Conservation (phyloP, 2,329 filamentous ascomycete species). For the Xylariaceae sp. region DNA sequence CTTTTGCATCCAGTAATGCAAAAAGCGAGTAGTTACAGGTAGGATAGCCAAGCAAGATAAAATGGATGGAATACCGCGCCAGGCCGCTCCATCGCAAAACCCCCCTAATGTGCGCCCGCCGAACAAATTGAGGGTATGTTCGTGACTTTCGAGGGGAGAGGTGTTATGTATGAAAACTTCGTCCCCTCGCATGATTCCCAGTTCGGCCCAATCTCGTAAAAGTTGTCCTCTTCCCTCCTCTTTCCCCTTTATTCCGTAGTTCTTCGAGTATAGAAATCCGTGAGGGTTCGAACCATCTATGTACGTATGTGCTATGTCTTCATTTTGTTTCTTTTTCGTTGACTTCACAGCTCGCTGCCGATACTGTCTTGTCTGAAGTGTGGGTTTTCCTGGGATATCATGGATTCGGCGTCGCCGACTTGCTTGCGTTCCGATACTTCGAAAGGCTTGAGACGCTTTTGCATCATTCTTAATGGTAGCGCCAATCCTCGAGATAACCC, state of each 20-base stretch:
- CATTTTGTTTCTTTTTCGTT: not conserved
- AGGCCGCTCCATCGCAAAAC: not conserved
- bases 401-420: slow-evolving; percentile 69
- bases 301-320: not conserved
- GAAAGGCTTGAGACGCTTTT: slow-evolving; percentile 62
- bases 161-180: not conserved
- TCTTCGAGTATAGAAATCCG: not conserved
- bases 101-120: no score
- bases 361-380: slow-evolving; percentile 17
- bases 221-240: not conserved
- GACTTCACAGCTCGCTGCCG: slow-evolving; percentile 21
- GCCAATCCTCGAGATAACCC: slow-evolving; percentile 63
- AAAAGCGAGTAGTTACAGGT: no score
- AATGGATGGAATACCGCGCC: not conserved
- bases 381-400: slow-evolving; percentile 28
- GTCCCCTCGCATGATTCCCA: no score
- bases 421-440: slow-evolving; percentile 85
- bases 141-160: not conserved
- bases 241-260: not conserved
- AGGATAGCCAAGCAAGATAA: no score
- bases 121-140: no score
- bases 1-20: no score
- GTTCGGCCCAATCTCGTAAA: no score
- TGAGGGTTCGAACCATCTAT: not conserved
- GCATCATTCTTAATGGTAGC: slow-evolving; percentile 51